Base-by-base conservation (phyloP, 495 filamentous ascomycete genomes). In the Penicillium manginii region DNA sequence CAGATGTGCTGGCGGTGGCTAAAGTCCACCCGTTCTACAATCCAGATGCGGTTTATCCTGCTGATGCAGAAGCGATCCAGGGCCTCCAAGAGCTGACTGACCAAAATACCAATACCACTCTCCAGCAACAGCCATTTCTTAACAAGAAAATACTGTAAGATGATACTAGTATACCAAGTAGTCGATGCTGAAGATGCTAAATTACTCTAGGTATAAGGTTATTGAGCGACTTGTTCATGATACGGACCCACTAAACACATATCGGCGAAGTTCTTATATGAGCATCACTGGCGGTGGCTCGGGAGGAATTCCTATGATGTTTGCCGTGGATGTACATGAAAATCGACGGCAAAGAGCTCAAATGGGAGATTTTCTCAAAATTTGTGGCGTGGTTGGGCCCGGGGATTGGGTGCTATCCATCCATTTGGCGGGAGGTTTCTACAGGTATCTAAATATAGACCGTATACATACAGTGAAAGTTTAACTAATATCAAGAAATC, bases 361-460 rank as follows among this genome's bases (percentile, higher is more conserved):
- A 26, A 54, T 67, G 19, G 68, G 70, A 0, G 42, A 45, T 0
- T 61, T 75, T 14, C 8, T 75, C 14, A 43, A 22, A 19, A 17
- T 26, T 2, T 58, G 57, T 33, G 61, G 65, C 3, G 15, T 72
- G 4, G 21, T 70, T 2, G 57, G 46, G 9, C 52, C 55, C 0
- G 19, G 23, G 10, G 75, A 78, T n/a, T 70, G 73, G 62, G 55
- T 74, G 1, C 9, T 73, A 9, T 70, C 73, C 4, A 48, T 65
- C 1, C 72, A 77, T 52, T 14, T 54, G 9, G 22, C 50, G 17
- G 61, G 65, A n/a, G 23, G 35, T 26, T 15, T 61, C 4, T 49
- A 56, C 29, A 50, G 51, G 46, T 23, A 40, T 1, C 2, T 65
- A 5, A n/a, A n/a, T 33, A 5, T 33, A 4, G 11, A 33, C 31